phyloP scores from a whole-genome alignment of 2,329 filamentous ascomycete species.

The Alternaria brassicicola region DNA sequence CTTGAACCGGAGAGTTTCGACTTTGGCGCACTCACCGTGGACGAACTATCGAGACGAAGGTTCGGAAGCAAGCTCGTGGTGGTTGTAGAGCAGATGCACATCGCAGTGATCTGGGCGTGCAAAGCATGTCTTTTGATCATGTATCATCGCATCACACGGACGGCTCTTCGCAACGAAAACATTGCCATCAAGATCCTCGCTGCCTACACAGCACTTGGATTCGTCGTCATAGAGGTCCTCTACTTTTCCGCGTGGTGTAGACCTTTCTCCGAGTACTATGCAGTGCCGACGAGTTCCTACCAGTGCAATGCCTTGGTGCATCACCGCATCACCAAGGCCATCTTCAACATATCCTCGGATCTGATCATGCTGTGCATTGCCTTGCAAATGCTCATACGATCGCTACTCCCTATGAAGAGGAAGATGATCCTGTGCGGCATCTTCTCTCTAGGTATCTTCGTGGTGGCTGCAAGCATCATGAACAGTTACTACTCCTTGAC shows the following conservation, averaged over 20 bases:
- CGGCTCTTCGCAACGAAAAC: slow-evolving; percentile 35
- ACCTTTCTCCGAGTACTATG: slow-evolving; percentile 60
- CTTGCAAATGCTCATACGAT: slow-evolving; percentile 54
- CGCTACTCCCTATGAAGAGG: slow-evolving; percentile 51
- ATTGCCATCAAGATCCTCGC: slow-evolving; percentile 53
- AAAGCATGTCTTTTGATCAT: slow-evolving; percentile 62
- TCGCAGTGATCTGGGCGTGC: slow-evolving; percentile 59
- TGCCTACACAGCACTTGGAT: slow-evolving; percentile 55
- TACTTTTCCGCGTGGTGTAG: slow-evolving; percentile 62
- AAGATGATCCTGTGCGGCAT: slow-evolving; percentile 63
- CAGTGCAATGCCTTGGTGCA: slow-evolving; percentile 43
- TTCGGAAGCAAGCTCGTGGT: slow-evolving; percentile 57
- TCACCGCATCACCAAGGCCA: slow-evolving; percentile 49
- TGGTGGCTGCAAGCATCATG: slow-evolving; percentile 55
- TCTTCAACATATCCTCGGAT: slow-evolving; percentile 56
- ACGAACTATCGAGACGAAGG: slow-evolving; percentile 43
- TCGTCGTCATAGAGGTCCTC: slow-evolving; percentile 56
- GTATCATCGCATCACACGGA: slow-evolving; percentile 57
- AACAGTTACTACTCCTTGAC: slow-evolving; percentile 54
- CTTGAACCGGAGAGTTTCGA: slow-evolving; percentile 55
- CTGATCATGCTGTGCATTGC: slow-evolving; percentile 54
- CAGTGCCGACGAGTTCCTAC: slow-evolving; percentile 52
- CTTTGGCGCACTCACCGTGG: slow-evolving; percentile 47
- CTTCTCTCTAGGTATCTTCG: slow-evolving; percentile 62
- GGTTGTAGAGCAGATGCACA: slow-evolving; percentile 60